Evolutionary conservation across 495 filamentous ascomycete genomes (phyloP), one percentile per base, ranked within the genome.

Genomic region (Aspergillus baeticus): DNA sequence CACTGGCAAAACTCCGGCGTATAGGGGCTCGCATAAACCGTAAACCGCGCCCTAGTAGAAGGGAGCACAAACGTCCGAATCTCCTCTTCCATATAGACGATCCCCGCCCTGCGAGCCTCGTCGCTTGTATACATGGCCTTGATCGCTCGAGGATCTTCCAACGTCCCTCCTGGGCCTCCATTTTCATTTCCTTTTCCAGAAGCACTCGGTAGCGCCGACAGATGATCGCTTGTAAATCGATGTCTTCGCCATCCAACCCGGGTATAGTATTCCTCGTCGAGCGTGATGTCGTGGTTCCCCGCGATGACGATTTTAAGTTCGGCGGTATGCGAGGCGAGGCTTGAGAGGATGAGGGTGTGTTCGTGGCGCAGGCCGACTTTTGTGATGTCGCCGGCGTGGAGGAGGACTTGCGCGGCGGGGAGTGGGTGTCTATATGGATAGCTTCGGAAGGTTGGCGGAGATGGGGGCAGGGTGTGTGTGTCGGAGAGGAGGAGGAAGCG

Each of bases 381-480:
- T 8, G 88, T 92, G 20, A 92, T 65, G 67, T 92, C 88, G 38
- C 89, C 88, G 58, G 83, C 86, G 66, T 92, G 89, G 14, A 94
- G 77, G 10, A 85, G 75, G 38, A 92, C 76, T 66, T 92, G 82
- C 45, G 76, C 76, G 48, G 66, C 63, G 1, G 84, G 84, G 46
- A 83, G 73, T 0, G 78, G 77, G 36, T 66, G 45, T 26, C 77
- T 74, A 69, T 75, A 81, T 50, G 74, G 54, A 45, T 63, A 60
- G 41, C 53, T 43, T n/a, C 63, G 26, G 29, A n/a, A 20, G 45
- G 26, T 33, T 66, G 55, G 36, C 31, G 71, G 65, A 52, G 52
- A 41, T 1, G 77, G 79, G 37, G 60, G 35, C 36, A 54, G 35
- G 57, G 69, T 80, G 60, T 89, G 85, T 0, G 85, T 88, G 69